Percentiles rank a stretch among this genome's conserved stretches.
Evolutionary conservation across 805 yeast genomes (phyloP).

Genomic region (Candida tammaniensis): DNA sequence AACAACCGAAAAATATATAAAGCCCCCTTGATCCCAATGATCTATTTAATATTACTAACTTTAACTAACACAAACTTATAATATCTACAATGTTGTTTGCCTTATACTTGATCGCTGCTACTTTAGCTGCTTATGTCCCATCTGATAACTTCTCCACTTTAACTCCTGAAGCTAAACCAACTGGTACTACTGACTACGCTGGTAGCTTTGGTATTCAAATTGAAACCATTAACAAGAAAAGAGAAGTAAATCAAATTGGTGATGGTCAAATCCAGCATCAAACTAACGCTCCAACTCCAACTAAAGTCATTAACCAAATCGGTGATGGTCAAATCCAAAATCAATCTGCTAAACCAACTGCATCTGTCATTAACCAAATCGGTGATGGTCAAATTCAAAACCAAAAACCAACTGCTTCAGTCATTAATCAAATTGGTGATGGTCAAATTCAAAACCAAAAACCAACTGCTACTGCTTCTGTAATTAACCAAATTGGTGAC

Average conservation of each 20-base stretch:
- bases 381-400: conserved; percentile 48
- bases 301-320: conserved; percentile 31
- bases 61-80: too few relatives aligned
- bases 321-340: conserved; percentile 33
- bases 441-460: conserved; percentile 55
- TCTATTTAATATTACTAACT: too few relatives aligned
- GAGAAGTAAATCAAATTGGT: conserved; percentile 35
- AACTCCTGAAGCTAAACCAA: conserved; percentile 56
- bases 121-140: conserved; percentile 63
- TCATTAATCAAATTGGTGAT: conserved; percentile 32
- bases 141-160: conserved; percentile 69
- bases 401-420: conserved; percentile 41
- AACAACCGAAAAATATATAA: too few relatives aligned
- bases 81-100: conserved; percentile 8
- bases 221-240: conserved; percentile 44
- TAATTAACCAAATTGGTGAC: conserved; percentile 37
- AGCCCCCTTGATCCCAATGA: too few relatives aligned
- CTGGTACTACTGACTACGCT: conserved; percentile 50
- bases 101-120: conserved; percentile 15
- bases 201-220: conserved; percentile 68
- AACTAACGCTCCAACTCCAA: conserved; percentile 29
- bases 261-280: conserved; percentile 52
- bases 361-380: conserved; percentile 38
- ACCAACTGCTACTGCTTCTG: conserved; percentile 29
- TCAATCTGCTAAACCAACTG: conserved; percentile 26